Conservation (phyloP, 2,329 filamentous ascomycete genomes). For the Diaporthe velutina region DNA sequence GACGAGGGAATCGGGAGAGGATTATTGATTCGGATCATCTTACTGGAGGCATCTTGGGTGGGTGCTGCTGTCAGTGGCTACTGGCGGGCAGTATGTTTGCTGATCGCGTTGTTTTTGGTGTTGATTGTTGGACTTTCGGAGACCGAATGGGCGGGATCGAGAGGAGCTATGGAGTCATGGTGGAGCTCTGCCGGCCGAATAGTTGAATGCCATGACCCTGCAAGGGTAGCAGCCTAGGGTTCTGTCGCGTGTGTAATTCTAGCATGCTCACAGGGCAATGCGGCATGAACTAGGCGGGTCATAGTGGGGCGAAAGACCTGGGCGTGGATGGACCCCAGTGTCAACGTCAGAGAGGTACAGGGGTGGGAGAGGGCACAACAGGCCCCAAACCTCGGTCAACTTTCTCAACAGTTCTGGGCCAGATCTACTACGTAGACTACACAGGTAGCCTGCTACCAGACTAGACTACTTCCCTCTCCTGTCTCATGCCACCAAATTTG, state of each 20-base stretch:
- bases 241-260: slow-evolving; percentile 22
- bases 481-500: background rate
- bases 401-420: slow-evolving; percentile 26
- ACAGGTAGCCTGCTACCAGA: background rate
- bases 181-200: slow-evolving; percentile 5
- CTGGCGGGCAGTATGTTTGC: background rate
- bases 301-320: slow-evolving; percentile 20
- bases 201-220: background rate
- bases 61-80: background rate
- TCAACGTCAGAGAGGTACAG: slow-evolving; percentile 32
- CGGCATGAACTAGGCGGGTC: slow-evolving; percentile 14
- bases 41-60: slow-evolving; percentile 67
- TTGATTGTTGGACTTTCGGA: background rate
- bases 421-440: background rate
- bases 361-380: background rate
- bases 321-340: slow-evolving; percentile 10
- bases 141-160: background rate
- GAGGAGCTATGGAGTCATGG: background rate
- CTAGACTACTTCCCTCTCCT: no score
- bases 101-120: background rate
- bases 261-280: slow-evolving; percentile 27
- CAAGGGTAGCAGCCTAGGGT: background rate
- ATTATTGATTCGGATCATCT: slow-evolving; percentile 41
- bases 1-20: slow-evolving; percentile 39
- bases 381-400: slow-evolving; percentile 12